A percentile compares a stretch with the other conserved stretches of the same genome.
phyloP scores from a whole-genome alignment of 768 basidiomycete genomes.

The Leccinellum rugosiceps region DNA sequence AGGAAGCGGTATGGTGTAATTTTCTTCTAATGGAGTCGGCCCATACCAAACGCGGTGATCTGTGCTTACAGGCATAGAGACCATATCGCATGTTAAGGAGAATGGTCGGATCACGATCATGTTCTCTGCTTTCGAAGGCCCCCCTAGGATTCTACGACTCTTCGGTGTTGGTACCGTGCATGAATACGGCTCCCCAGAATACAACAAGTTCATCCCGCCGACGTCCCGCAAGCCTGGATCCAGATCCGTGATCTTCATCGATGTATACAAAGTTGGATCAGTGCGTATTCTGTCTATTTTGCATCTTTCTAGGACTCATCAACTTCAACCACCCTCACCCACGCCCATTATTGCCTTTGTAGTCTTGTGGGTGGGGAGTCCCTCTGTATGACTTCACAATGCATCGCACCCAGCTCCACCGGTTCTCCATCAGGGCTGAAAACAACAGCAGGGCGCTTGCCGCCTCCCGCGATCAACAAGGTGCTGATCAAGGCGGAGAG shows the following conservation, averaged over 20 bases:
- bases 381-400: conserved; percentile 58
- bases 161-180: conserved; percentile 56
- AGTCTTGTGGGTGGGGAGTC: conserved; percentile 72
- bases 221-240: conserved; percentile 53
- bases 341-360: neutral
- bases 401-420: conserved; percentile 51
- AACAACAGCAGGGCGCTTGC: conserved; percentile 31
- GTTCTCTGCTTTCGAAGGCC: no score
- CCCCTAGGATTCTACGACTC: conserved; percentile 45
- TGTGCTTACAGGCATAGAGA: conserved; percentile 46
- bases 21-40: neutral
- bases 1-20: conserved; percentile 51
- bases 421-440: conserved; percentile 42
- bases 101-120: conserved; percentile 64
- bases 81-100: conserved; percentile 58
- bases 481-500: neutral
- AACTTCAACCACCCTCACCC: no score
- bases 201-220: no score
- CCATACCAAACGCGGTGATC: neutral
- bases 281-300: conserved; percentile 25
- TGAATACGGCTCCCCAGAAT: conserved; percentile 66
- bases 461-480: neutral
- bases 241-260: conserved; percentile 55
- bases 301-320: neutral
- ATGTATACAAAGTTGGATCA: conserved; percentile 54